Percentiles rank a stretch among this genome's conserved stretches.
Conservation (phyloP, 345 rosid species). For the Euphorbia lathyris region DNA sequence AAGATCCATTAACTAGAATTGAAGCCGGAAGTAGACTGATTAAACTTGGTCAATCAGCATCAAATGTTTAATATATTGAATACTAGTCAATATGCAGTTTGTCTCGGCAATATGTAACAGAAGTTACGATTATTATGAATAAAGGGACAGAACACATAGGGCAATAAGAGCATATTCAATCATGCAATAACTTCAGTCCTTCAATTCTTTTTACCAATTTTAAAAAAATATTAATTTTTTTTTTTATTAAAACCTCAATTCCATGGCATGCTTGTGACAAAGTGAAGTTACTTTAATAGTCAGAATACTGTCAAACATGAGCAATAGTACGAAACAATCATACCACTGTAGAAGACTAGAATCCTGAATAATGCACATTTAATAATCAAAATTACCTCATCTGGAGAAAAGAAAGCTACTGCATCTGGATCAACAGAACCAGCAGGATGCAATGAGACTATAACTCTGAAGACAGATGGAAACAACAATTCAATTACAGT, state of each 20-base stretch:
- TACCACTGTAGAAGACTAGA: neutral
- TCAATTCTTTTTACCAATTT: too few species aligned
- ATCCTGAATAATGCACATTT: neutral
- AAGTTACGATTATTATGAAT: too few species aligned
- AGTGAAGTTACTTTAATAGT: slow-evolving; percentile 1
- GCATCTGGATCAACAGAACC: slow-evolving; percentile 90
- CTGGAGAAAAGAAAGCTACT: slow-evolving; percentile 92
- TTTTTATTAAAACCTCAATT: too few species aligned
- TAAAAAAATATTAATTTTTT: too few species aligned
- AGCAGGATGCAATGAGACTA: slow-evolving; percentile 85
- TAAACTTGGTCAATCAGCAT: neutral
- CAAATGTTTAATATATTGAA: neutral
- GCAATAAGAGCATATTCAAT: too few species aligned
- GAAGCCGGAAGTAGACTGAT: slow-evolving; percentile 2
- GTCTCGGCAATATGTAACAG: neutral
- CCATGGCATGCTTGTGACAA: too few species aligned
- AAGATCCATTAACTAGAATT: slow-evolving; percentile 3
- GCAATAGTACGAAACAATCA: too few species aligned
- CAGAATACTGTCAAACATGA: neutral
- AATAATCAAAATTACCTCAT: slow-evolving; percentile 56
- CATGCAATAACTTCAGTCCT: too few species aligned
- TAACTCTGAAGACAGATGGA: slow-evolving; percentile 77
- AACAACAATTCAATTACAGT: slow-evolving; percentile 67
- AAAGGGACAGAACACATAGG: too few species aligned
- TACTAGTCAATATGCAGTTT: neutral